Evolutionary conservation across 2,329 filamentous ascomycete genomes (phyloP).

Genomic region (Phialophora expanda): DNA sequence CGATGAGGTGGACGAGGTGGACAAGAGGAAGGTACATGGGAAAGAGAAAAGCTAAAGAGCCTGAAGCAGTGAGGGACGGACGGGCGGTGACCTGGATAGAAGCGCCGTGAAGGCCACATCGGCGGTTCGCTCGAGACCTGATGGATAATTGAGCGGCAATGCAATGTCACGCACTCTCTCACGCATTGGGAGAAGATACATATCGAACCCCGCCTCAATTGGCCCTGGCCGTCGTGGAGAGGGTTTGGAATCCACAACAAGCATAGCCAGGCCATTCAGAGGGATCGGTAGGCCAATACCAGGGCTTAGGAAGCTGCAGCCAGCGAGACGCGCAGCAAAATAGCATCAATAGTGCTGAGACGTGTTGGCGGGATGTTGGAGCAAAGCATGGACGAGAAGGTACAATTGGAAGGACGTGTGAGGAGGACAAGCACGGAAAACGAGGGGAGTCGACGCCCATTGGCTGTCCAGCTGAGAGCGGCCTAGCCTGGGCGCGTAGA

Average conservation of each 20-base stretch:
- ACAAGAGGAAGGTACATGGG: constrained; percentile 15
- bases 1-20: constrained; percentile 21
- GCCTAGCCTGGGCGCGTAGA: constrained; percentile 1
- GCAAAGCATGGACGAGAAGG: constrained; percentile 10
- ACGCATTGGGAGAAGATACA: constrained; percentile 23
- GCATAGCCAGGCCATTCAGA: constrained; percentile 9
- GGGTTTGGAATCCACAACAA: constrained; percentile 15
- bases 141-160: constrained; percentile 18
- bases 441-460: neutral
- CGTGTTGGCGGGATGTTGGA: constrained; percentile 27
- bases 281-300: constrained; percentile 25
- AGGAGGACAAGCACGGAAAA: neutral
- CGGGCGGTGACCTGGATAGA: constrained; percentile 17
- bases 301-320: constrained; percentile 12
- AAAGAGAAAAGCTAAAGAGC: constrained; percentile 27
- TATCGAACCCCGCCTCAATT: constrained; percentile 23
- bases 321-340: constrained; percentile 32
- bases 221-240: constrained; percentile 15
- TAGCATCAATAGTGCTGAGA: constrained; percentile 31
- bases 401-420: constrained; percentile 27
- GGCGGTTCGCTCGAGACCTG: constrained; percentile 23
- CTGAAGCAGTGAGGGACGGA: constrained; percentile 11
- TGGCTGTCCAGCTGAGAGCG: constrained; percentile 5
- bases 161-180: constrained; percentile 31
- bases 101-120: constrained; percentile 33